Conservation (phyloP, 305 asterid genomes). For the Fraxinus albicans region DNA sequence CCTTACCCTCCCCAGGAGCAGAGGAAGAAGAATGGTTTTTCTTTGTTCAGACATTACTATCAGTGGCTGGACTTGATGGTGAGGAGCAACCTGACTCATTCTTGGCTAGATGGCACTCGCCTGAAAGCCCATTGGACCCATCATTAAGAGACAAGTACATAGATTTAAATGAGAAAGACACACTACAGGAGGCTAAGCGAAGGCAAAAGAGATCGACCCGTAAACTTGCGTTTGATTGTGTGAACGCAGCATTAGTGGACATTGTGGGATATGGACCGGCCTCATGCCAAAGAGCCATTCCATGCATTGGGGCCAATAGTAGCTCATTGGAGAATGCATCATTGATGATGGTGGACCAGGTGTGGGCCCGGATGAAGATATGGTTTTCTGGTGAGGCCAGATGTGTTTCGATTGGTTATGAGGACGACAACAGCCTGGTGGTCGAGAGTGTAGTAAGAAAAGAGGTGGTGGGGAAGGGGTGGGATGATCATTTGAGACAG, state of each 20-base stretch:
- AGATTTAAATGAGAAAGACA: constrained; percentile 47
- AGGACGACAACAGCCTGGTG: constrained; percentile 51
- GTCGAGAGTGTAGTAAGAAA: constrained; percentile 68
- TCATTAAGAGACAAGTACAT: constrained; percentile 68
- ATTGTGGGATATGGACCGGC: constrained; percentile 46
- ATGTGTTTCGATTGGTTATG: constrained; percentile 35
- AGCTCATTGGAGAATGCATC: constrained; percentile 18
- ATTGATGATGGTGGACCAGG: constrained; percentile 50
- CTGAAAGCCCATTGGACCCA: constrained; percentile 82
- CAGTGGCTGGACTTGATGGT: constrained; percentile 62
- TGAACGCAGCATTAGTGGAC: constrained; percentile 62
- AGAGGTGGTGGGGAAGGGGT: constrained; percentile 74
- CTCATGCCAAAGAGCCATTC: constrained; percentile 40
- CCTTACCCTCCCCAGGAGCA: constrained; percentile 39
- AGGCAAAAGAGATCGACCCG: constrained; percentile 69
- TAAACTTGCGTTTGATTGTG: constrained; percentile 81
- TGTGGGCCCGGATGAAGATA: constrained; percentile 60
- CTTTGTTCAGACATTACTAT: constrained; percentile 55
- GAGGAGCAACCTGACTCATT: constrained; percentile 47
- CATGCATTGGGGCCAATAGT: background rate
- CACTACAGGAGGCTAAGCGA: constrained; percentile 56
- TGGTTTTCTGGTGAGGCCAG: constrained; percentile 52
- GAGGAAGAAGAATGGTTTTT: constrained; percentile 72
- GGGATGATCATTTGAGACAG: constrained; percentile 56
- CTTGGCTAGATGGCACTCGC: constrained; percentile 67